Evolutionary conservation across 139 green algal species (phyloP).

Genomic region (Auxenochlorella protothecoides): DNA sequence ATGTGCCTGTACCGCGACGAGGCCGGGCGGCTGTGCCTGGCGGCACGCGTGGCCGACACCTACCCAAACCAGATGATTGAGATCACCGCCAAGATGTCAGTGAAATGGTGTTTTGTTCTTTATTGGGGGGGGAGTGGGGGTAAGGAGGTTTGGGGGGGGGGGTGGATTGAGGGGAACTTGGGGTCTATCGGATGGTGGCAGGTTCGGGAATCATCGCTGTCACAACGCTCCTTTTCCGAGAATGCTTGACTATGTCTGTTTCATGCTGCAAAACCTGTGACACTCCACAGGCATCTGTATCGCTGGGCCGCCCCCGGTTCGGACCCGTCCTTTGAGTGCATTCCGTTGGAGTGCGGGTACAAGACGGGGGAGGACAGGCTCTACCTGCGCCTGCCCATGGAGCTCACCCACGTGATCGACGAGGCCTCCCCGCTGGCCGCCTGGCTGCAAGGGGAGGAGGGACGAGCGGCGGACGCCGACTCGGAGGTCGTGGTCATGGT

Average conservation of each 20-base stretch:
- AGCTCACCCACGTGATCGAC: constrained; percentile 47
- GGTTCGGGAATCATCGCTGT: too few species aligned
- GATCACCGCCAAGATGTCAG: constrained; percentile 33
- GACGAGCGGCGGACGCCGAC: constrained; percentile 28
- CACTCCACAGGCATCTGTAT: constrained; percentile 39
- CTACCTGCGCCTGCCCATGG: constrained; percentile 50
- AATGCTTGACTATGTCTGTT: too few species aligned
- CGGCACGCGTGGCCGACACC: constrained; percentile 46
- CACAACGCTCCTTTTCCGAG: too few species aligned
- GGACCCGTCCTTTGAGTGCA: constrained; percentile 1
- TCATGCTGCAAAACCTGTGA: too few species aligned
- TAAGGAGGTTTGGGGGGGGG: too few species aligned
- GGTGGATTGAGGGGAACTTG: too few species aligned
- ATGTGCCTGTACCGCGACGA: constrained; percentile 12
- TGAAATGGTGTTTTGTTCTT: too few species aligned
- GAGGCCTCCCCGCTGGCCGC: constrained; percentile 26
- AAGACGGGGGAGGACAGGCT: constrained; percentile 28
- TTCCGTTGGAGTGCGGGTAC: constrained; percentile 24
- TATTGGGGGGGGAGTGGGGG: too few species aligned
- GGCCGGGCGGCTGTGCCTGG: constrained; percentile 12
- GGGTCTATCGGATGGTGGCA: too few species aligned
- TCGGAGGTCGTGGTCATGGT: constrained; percentile 47
- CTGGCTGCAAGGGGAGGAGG: not conserved
- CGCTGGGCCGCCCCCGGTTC: constrained; percentile 34
- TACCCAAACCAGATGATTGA: constrained; percentile 67